These are phyloP conservation scores for Pyrenophora graminea DNA, from an alignment of 2,329 filamentous ascomycete genomes.

Conservation along the genomic window DNA sequence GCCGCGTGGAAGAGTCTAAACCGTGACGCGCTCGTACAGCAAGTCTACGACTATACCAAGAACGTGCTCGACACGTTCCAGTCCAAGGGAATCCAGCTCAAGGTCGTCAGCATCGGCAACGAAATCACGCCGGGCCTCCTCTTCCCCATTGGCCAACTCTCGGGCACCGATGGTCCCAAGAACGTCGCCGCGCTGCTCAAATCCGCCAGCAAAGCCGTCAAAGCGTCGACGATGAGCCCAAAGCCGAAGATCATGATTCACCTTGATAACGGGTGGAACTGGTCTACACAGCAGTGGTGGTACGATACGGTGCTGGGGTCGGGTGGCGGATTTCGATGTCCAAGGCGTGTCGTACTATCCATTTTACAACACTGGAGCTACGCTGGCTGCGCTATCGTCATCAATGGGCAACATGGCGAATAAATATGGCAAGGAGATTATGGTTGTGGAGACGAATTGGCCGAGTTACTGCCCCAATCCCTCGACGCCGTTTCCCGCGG, in stretches of 20 bases:
- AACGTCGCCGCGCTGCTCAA: constrained; percentile 69
- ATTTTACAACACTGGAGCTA: constrained; percentile 67
- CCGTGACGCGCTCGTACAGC: constrained; percentile 62
- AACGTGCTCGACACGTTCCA: constrained; percentile 66
- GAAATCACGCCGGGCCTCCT: constrained; percentile 71
- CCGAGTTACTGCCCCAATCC: constrained; percentile 66
- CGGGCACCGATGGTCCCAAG: constrained; percentile 50
- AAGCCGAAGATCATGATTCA: constrained; percentile 74
- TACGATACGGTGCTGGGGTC: constrained; percentile 58
- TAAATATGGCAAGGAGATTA: constrained; percentile 66
- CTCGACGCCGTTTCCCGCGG: constrained; percentile 62
- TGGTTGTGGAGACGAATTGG: constrained; percentile 75
- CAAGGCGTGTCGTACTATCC: constrained; percentile 77
- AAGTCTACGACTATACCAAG: constrained; percentile 71
- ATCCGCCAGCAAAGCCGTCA: constrained; percentile 66
- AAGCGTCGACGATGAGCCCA: constrained; percentile 61
- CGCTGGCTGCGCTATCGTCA: constrained; percentile 60
- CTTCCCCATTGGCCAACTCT: constrained; percentile 65
- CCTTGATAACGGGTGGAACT: constrained; percentile 76
- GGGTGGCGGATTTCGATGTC: constrained; percentile 67
- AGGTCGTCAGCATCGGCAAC: constrained; percentile 73
- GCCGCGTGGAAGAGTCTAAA: constrained; percentile 64
- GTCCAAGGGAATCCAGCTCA: constrained; percentile 58
- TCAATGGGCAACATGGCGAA: constrained; percentile 63
- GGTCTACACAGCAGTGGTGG: constrained; percentile 67